A percentile compares a stretch with the other conserved stretches of the same genome.
phyloP scores from a whole-genome alignment of 768 basidiomycete species.

The Macrolepiota dolichaula region DNA sequence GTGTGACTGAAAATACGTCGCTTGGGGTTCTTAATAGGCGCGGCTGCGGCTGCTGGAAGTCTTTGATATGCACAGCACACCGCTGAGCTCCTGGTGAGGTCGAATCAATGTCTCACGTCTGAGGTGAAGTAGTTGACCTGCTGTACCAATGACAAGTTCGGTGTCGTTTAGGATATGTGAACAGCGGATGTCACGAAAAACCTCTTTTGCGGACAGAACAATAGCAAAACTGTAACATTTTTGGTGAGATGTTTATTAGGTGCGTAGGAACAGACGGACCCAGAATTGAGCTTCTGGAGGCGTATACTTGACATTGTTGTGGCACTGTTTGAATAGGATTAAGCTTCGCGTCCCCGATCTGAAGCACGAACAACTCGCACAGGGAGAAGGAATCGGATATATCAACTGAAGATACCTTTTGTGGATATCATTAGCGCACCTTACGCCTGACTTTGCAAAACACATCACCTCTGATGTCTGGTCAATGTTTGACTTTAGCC shows the following conservation, averaged over 20 bases:
- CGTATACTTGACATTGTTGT: slow-evolving; percentile 8
- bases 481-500: background rate
- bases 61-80: slow-evolving; percentile 48
- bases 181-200: slow-evolving; percentile 4
- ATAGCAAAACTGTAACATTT: background rate
- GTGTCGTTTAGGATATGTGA: background rate
- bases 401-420: slow-evolving; percentile 6
- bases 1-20: slow-evolving; percentile 62
- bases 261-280: background rate
- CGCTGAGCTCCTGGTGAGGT: slow-evolving; percentile 44
- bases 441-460: background rate
- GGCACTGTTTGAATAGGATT: slow-evolving; percentile 10
- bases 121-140: background rate
- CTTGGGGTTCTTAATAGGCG: slow-evolving; percentile 49
- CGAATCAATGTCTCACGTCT: slow-evolving; percentile 4
- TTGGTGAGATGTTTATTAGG: background rate
- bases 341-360: background rate
- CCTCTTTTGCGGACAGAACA: background rate
- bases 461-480: background rate
- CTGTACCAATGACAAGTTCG: slow-evolving; percentile 2
- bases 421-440: background rate
- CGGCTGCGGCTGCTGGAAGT: slow-evolving; percentile 34
- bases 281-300: slow-evolving; percentile 3
- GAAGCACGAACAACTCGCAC: background rate
- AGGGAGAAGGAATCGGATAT: slow-evolving; percentile 2